Evolutionary conservation across 1,284 basidiomycete genomes (phyloP), one percentile per base, ranked within the genome.

Genomic region (Apiotrichum porosum): DNA sequence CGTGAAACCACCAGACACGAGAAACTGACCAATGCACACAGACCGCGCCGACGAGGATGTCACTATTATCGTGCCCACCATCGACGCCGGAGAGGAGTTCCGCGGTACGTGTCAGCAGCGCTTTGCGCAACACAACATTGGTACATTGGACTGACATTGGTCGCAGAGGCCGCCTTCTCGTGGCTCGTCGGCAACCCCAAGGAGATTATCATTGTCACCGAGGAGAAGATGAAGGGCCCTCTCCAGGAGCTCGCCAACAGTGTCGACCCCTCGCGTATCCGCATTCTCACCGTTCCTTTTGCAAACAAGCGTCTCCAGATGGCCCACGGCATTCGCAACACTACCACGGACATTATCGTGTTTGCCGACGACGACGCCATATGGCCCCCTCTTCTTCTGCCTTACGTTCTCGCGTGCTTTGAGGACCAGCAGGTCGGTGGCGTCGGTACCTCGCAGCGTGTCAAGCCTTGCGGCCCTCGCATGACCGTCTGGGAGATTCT

Each of bases 401-500:
- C 87, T 0, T 87, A 84, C 69, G 81, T 86, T 44, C 81, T 94
- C 37, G 88, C 88, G 3, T 91, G 88, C 69, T 93, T 93, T 63
- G 90, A 93, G 73, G 90, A 93, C 74, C 88, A 93, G 76, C 84
- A 86, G 67, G 80, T 93, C 38, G 89, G 90, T 31, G 90, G 89
- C 42, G 90, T 93, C 9, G 89, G 90, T 23, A 93, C 89, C 1
- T 84, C 83, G 36, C 90, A 93, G 75, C 81, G 88, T 35, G 90
- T 94, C 17, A 84, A 91, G 72, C 80, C 88, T 9, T 79, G 81
- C 24, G 87, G 88, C 1, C 68, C 79, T 21, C 73, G 73, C 44
- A 86, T 92, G 85, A 92, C 90, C 0, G 84, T 93, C 9, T 93
- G 89, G 89, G 90, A 93, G 73, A 85, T 90, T 28, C 81, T 93